Evolutionary conservation across 176 grass and related monocot species (phyloP).

Genomic region (Chloris gayana): DNA sequence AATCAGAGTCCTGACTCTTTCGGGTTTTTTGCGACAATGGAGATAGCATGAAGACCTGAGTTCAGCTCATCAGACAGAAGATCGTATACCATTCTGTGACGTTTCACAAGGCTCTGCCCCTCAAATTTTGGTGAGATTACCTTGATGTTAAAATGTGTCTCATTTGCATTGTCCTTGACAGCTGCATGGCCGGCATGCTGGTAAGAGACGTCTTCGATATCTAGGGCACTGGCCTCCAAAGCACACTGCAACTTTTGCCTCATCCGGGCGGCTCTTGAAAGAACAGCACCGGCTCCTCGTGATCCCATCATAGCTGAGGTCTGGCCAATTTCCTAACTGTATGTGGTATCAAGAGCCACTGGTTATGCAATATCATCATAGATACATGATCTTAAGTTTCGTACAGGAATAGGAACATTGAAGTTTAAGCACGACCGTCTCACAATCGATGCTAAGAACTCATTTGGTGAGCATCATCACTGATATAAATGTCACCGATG

Average conservation of each 20-base stretch:
- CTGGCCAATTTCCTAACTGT: neutral
- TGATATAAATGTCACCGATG: neutral
- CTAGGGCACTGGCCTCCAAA: conserved; percentile 82
- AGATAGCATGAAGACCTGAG: conserved; percentile 92
- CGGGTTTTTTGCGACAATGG: conserved; percentile 90
- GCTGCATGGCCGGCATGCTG: conserved; percentile 86
- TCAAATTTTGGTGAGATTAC: conserved; percentile 85
- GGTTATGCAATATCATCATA: conserved; percentile 31
- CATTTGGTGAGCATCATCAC: neutral
- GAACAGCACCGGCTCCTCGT: conserved; percentile 52
- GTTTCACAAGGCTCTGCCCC: conserved; percentile 85
- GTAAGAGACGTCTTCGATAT: conserved; percentile 94
- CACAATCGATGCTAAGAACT: neutral
- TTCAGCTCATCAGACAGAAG: conserved; percentile 86
- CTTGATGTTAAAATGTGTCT: conserved; percentile 96
- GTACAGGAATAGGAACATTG: neutral
- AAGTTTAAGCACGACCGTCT: neutral
- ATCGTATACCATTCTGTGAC: conserved; percentile 90
- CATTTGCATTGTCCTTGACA: conserved; percentile 68
- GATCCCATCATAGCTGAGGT: conserved; percentile 57
- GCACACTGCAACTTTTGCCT: conserved; percentile 84
- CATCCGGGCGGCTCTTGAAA: conserved; percentile 85
- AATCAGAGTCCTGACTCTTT: conserved; percentile 59
- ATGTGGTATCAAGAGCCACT: neutral
- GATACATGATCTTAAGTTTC: conserved; percentile 5